Conservation (phyloP, 1,284 basidiomycete genomes). For the Malassezia brasiliensis region DNA sequence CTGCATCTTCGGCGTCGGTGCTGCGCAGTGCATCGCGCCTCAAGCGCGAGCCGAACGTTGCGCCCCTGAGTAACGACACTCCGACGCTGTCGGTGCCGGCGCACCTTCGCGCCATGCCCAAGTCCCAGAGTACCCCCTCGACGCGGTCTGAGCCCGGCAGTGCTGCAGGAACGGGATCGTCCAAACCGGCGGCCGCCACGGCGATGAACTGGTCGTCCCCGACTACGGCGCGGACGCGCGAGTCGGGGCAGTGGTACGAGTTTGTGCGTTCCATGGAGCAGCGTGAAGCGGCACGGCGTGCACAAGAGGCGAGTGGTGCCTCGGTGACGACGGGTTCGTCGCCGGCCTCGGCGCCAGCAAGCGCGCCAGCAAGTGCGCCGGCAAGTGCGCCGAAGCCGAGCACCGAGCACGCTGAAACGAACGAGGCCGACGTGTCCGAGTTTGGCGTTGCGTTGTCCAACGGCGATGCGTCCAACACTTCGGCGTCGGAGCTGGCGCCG, state of each 20-base stretch:
- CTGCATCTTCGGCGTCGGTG: not conserved
- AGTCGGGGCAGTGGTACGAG: slow-evolving; percentile 3
- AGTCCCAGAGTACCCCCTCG: not conserved
- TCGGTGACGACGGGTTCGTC: not conserved
- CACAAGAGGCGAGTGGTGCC: not conserved
- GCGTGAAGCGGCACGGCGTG: not conserved
- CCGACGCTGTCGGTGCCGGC: not conserved
- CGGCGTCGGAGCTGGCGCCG: not conserved
- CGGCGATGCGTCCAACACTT: not conserved
- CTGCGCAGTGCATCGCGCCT: not conserved
- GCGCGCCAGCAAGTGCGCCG: not conserved
- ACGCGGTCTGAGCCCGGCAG: not conserved
- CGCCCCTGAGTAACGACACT: not conserved
- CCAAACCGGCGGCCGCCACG: not conserved
- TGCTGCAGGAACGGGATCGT: not conserved
- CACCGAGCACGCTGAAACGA: not conserved
- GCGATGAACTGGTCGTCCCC: not conserved
- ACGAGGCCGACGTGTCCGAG: slow-evolving; percentile 1
- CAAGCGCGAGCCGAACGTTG: not conserved
- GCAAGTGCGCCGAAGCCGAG: not conserved
- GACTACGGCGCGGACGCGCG: not conserved
- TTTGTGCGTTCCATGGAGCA: slow-evolving; percentile 8
- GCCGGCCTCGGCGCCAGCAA: not conserved
- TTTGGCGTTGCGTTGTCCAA: slow-evolving; percentile 7
- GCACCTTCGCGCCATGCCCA: not conserved